Evolutionary conservation across 73 alveolate species (phyloP), one percentile per base, ranked within the genome.

Genomic region (Blepharisma japonicum): DNA sequence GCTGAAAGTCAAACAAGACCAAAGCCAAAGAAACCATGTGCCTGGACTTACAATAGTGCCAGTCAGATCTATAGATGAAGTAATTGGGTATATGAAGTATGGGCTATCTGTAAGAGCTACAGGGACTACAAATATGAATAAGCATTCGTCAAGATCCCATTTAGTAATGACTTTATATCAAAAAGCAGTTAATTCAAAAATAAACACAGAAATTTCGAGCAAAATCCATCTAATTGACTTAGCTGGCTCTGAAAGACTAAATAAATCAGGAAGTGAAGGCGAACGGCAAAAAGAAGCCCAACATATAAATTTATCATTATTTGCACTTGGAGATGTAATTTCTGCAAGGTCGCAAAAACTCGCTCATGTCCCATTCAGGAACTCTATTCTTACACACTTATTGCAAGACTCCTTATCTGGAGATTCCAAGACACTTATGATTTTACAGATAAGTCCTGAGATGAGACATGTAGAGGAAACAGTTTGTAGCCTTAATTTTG

Each of bases 121-220:
- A 0, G 98, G 98, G 8, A 87, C 85, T 4, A 94, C 98, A 7
- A 86, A 89, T 61, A 55, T 90, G 83, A 96, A 96, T 85, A 96
- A 91, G 79, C 81, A 84, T 42, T 81, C 96, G 55, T 93, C 98
- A 8, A 86, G 99, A 79, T 90, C 98, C 49, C 99, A 96, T 86
- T 88, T 90, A 49, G 85, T 96, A 39, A 87, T 94, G 85, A 87
- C 93, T 48, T 81, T 96, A 56, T 67, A 90, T 71, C 71, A 90
- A 7, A 77, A 86, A 68, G 92, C 92, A 7, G 77, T 85, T 18
- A 49, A 76, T 49, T 45, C 32, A 20, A 70, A 47, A 46, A 55
- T 74, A 7, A 71, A 55, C 8, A 50, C 68, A 14, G 56, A 53
- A 6, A 81, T 81, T 61, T 77, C 83, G 38, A 94, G 97, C 20